Evolutionary conservation across 83 land plant species (phyloP), one percentile per base, ranked within the genome.

Genomic region (Picea abies): DNA sequence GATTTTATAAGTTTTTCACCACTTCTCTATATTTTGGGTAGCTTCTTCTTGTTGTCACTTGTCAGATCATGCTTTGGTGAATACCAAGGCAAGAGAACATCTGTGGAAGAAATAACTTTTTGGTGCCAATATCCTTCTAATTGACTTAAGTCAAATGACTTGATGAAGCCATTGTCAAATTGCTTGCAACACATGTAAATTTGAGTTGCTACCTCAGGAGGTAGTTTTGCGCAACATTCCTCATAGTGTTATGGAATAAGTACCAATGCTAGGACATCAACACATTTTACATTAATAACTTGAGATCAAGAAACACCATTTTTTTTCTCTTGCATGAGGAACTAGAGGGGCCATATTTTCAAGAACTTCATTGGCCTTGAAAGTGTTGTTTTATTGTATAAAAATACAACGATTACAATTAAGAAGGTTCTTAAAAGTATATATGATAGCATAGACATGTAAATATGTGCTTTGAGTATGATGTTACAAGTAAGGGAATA

Each of bases 61-160:
- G 62, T 77, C 29, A 23, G 29, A 2, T 58, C 60, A 14, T 77
- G 10, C 35, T 14, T 52, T 12, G 35, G 62, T 20, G 62, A 56
- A 49, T 1, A 0, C n/a, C 2, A 49, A 15, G 77, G 67, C 11
- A 60, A 16, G 11, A 44, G 60, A 70, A 85, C 32, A 35, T 72
- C 84, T 14, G 85, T 39, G 26, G 56, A 82, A 15, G 78, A 63
- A 41, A 96, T 73, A 32, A 90, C 67, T 61, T 91, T 82, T 82
- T 96, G 98, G 4, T 88, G 86, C 95, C 94, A 92, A 63, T 96
- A 96, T 39, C 98, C 98, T 81, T 90, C 82, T 32, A 94, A 75
- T n/a, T 83, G 88, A 19, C 93, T 93, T 25, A 96, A 86, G 70
- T 91, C 93, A 76, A 96, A 92, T 29, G 95, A 86, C 80, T 89